These are phyloP conservation scores for Aphanomyces euteiches DNA, from an alignment of 352 stramenopile species.

Conservation along the genomic window DNA sequence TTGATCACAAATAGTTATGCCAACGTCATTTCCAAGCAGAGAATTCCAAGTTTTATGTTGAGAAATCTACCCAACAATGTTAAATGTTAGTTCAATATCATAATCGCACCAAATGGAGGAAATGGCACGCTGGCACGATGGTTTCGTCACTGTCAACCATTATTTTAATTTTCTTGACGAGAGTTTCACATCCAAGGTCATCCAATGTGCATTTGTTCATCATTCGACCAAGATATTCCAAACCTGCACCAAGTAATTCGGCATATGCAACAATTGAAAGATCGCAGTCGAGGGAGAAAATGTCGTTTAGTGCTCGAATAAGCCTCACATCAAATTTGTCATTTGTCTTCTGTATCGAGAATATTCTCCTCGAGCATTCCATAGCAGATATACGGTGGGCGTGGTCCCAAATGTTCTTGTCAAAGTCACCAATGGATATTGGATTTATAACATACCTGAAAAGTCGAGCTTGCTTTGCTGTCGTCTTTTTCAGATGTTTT, in stretches of 20 bases:
- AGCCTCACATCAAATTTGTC: not conserved
- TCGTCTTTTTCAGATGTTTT: no score
- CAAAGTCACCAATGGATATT: no score
- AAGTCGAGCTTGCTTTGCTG: no score
- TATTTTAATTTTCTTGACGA: not conserved
- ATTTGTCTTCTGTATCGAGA: no score
- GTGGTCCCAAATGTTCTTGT: not conserved
- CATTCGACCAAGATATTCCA: not conserved
- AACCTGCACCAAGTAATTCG: not conserved
- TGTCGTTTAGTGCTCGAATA: not conserved
- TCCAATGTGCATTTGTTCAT: not conserved
- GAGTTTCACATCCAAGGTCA: not conserved
- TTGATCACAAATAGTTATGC: not conserved
- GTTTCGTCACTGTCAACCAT: conserved; percentile 1
- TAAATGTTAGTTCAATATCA: not conserved
- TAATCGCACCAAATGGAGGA: not conserved
- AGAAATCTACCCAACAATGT: not conserved
- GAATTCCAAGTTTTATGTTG: not conserved
- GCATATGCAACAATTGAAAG: not conserved
- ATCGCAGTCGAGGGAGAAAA: not conserved
- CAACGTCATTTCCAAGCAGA: no score
- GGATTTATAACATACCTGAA: no score
- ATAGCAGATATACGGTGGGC: not conserved
- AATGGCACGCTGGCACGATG: not conserved
- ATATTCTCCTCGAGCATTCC: not conserved